Evolutionary conservation across 2,329 filamentous ascomycete species (phyloP).

Genomic region (Ophiostoma fasciatum): DNA sequence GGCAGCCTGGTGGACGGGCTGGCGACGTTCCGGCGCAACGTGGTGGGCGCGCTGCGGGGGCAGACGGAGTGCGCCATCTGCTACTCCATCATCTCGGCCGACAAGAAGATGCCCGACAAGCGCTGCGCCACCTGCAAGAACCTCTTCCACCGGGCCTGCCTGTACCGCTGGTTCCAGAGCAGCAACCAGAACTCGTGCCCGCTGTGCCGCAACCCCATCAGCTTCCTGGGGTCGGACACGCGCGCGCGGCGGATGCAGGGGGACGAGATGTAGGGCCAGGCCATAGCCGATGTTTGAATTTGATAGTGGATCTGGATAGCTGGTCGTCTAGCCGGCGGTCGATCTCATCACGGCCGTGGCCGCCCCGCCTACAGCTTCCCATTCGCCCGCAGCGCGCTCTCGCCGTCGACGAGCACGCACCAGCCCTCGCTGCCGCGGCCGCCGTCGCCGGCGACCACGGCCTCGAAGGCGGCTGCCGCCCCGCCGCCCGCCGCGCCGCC

Average conservation of each 20-base stretch:
- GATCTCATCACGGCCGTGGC: no score
- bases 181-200: conserved; percentile 88
- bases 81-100: conserved; percentile 81
- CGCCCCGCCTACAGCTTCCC: conserved; percentile 32
- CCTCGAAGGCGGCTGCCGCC: conserved; percentile 47
- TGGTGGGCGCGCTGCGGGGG: conserved; percentile 76
- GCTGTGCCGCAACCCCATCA: conserved; percentile 79
- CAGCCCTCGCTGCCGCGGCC: conserved; percentile 59
- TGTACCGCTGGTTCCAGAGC: conserved; percentile 95
- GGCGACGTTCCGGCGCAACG: conserved; percentile 71
- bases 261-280: not conserved
- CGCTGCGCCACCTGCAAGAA: conserved; percentile 86
- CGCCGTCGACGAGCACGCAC: conserved; percentile 79
- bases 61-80: conserved; percentile 95
- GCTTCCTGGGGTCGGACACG: conserved; percentile 24
- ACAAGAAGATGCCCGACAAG: conserved; percentile 86
- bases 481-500: conserved; percentile 29
- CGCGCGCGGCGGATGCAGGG: not conserved
- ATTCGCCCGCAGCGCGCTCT: conserved; percentile 41
- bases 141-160: conserved; percentile 73
- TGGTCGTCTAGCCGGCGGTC: no score
- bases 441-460: conserved; percentile 52
- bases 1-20: conserved; percentile 80
- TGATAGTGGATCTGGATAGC: not conserved
- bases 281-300: no score